phyloP scores from a whole-genome alignment of 371 early-diverging fungal species.

The Batrachochytrium dendrobatidis region DNA sequence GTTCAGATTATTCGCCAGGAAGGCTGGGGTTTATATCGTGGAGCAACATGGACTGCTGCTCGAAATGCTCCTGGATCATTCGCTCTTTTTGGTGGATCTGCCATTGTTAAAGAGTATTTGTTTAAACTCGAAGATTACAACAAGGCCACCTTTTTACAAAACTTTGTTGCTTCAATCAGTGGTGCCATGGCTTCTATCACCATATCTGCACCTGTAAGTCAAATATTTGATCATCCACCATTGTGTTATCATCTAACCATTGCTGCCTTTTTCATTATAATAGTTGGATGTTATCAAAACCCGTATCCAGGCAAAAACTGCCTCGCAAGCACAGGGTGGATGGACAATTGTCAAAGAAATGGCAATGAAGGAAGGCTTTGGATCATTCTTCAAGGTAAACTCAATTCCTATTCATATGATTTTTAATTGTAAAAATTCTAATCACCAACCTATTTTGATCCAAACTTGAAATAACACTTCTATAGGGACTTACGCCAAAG shows the following conservation, averaged over 20 bases:
- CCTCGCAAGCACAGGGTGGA: conserved; percentile 83
- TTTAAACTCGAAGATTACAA: conserved; percentile 80
- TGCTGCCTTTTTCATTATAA: neutral
- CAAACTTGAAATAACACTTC: neutral
- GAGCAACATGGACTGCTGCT: conserved; percentile 96
- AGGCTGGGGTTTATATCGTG: conserved; percentile 88
- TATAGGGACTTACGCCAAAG: conserved; percentile 86
- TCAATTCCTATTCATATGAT: neutral
- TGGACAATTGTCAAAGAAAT: conserved; percentile 76
- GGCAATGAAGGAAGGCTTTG: conserved; percentile 84
- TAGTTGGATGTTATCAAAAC: conserved; percentile 90
- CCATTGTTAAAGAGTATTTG: conserved; percentile 87
- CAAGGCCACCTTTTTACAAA: conserved; percentile 95
- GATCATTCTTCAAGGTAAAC: conserved; percentile 86
- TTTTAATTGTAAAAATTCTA: no score
- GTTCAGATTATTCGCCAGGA: conserved; percentile 78
- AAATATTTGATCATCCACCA: no score
- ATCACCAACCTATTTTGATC: no score
- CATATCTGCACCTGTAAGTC: conserved; percentile 81
- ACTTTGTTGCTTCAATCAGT: conserved; percentile 91
- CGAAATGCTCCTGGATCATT: conserved; percentile 97
- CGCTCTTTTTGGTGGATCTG: conserved; percentile 94
- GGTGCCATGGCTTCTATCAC: conserved; percentile 93
- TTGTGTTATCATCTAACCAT: neutral
- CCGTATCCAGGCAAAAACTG: conserved; percentile 91